Conservation (phyloP, 176 grass and related monocot genomes). For the Lolium rigidum region DNA sequence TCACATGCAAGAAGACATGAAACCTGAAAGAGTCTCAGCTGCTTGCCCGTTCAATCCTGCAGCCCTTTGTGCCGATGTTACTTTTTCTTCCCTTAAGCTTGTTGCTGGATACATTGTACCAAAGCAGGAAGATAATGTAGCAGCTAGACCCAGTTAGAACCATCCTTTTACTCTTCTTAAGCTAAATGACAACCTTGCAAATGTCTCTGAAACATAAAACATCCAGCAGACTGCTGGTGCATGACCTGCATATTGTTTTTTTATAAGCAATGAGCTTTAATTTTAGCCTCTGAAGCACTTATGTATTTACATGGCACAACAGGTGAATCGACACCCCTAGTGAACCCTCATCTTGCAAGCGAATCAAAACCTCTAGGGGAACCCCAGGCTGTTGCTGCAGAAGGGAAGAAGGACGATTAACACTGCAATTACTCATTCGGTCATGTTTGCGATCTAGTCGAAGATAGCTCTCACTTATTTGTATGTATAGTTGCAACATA, state of each 20-base stretch:
- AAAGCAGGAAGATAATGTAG: no score
- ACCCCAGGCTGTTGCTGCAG: slow-evolving; percentile 19
- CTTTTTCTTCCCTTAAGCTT: neutral
- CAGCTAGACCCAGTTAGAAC: no score
- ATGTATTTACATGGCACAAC: no score
- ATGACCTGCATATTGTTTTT: no score
- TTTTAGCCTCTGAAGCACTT: no score
- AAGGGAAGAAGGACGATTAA: slow-evolving; percentile 63
- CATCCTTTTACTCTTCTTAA: no score
- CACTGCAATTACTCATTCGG: neutral
- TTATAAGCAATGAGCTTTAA: no score
- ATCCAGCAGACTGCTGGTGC: no score
- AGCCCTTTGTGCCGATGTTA: neutral
- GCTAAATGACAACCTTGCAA: no score
- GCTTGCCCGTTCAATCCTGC: slow-evolving; percentile 89
- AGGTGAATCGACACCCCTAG: slow-evolving; percentile 48
- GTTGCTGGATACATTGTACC: no score
- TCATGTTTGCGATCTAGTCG: neutral
- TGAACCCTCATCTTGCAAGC: slow-evolving; percentile 35
- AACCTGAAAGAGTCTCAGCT: slow-evolving; percentile 73
- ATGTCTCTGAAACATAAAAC: no score
- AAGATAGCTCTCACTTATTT: neutral
- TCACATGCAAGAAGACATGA: slow-evolving; percentile 55
- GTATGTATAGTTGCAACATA: neutral
- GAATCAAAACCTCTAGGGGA: slow-evolving; percentile 46